These are phyloP conservation scores for Yarrowia phangngaensis DNA, from an alignment of 805 yeast species.

Conservation along the genomic window DNA sequence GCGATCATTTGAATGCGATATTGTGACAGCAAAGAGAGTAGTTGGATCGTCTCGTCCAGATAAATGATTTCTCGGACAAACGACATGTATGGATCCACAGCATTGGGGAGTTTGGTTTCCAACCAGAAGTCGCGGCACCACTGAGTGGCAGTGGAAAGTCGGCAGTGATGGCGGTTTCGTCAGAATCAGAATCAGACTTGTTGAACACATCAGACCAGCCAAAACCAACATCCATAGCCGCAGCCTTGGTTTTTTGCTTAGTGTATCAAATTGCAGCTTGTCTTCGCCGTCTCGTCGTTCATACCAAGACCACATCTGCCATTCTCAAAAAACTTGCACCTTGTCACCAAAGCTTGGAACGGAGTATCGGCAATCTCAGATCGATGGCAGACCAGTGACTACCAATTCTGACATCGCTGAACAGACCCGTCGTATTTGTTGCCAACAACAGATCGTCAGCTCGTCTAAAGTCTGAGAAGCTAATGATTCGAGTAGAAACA, in stretches of 20 bases:
- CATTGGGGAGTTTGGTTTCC: slow-evolving; percentile 88
- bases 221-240: slow-evolving; percentile 66
- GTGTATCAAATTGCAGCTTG: slow-evolving; percentile 31
- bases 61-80: no score
- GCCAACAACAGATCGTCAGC: slow-evolving; percentile 57
- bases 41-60: no score
- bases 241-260: slow-evolving; percentile 44
- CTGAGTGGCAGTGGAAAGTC: slow-evolving; percentile 81
- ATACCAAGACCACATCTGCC: slow-evolving; percentile 80
- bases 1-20: no score
- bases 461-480: slow-evolving; percentile 39
- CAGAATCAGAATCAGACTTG: slow-evolving; percentile 45
- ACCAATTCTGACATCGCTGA: slow-evolving; percentile 63
- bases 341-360: slow-evolving; percentile 75
- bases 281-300: slow-evolving; percentile 60
- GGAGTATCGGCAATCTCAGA: slow-evolving; percentile 69
- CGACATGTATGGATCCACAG: slow-evolving; percentile 98
- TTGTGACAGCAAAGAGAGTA: no score
- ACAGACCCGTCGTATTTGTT: slow-evolving; percentile 75
- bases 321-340: slow-evolving; percentile 73
- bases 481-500: slow-evolving; percentile 66
- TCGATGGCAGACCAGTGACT: slow-evolving; percentile 82
- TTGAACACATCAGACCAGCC: slow-evolving; percentile 94
- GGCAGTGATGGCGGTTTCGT: slow-evolving; percentile 62
- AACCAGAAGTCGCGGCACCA: slow-evolving; percentile 82